Conservation (phyloP, 192 early-diverging fungal species). For the Haplosporangium gracile region DNA sequence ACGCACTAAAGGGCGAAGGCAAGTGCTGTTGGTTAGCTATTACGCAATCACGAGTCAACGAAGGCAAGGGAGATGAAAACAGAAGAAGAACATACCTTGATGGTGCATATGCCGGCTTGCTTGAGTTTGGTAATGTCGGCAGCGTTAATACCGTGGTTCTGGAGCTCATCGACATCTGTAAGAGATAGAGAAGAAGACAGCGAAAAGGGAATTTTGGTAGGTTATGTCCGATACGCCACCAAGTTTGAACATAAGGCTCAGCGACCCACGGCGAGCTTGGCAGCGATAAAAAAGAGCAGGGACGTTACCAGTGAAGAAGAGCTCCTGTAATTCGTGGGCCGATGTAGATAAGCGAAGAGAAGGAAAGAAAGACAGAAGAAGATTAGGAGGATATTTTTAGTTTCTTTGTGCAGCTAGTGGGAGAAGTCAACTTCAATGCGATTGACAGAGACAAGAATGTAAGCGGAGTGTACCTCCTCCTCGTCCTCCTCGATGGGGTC, state of each 20-base stretch:
- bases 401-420: not conserved
- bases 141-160: slow-evolving; percentile 78
- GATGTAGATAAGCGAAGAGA: not conserved
- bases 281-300: not conserved
- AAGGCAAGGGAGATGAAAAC: not conserved
- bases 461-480: slow-evolving; percentile 1
- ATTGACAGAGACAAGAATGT: not conserved
- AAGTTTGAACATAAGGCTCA: not conserved
- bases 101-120: slow-evolving; percentile 79
- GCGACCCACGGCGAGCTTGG: not conserved
- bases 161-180: slow-evolving; percentile 64
- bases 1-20: slow-evolving; percentile 62
- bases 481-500: slow-evolving; percentile 30
- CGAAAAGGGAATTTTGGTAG: not conserved
- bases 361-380: not conserved
- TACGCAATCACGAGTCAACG: not conserved
- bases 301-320: slow-evolving; percentile 37
- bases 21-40: not conserved
- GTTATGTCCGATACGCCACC: no score
- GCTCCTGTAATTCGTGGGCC: slow-evolving; percentile 10
- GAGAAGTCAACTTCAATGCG: not conserved
- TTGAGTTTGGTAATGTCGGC: slow-evolving; percentile 89
- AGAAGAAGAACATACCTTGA: slow-evolving; percentile 62
- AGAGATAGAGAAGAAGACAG: not conserved
- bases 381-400: no score